phyloP scores from a whole-genome alignment of 768 basidiomycete species.

The Lentinus tigrinus region DNA sequence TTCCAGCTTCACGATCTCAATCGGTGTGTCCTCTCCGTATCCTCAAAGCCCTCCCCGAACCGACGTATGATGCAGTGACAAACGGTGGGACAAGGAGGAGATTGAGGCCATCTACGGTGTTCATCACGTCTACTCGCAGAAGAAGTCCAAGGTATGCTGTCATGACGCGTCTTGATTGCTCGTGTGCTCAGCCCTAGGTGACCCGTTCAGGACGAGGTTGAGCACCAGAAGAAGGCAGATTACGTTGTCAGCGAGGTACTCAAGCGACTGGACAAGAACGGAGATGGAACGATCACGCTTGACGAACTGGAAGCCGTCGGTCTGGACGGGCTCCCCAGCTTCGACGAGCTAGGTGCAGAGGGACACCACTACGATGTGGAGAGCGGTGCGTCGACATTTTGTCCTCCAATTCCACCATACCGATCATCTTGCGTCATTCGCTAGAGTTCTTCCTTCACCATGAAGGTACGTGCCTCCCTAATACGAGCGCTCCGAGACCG shows the following conservation, averaged over 20 bases:
- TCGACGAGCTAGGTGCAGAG: conserved; percentile 81
- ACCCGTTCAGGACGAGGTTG: conserved; percentile 58
- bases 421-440: not conserved
- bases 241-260: conserved; percentile 73
- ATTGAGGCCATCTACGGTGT: conserved; percentile 96
- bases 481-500: not conserved
- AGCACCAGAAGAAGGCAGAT: conserved; percentile 81
- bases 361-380: conserved; percentile 93
- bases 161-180: not conserved
- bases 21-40: conserved; percentile 42
- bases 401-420: not conserved
- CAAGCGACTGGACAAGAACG: conserved; percentile 65
- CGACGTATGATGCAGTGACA: not conserved
- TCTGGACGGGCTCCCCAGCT: conserved; percentile 75
- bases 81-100: conserved; percentile 76
- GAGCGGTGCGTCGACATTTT: conserved; percentile 57
- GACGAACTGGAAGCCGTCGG: conserved; percentile 76
- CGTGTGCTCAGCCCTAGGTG: not conserved
- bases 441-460: conserved; percentile 95
- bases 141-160: conserved; percentile 62
- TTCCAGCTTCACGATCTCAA: conserved; percentile 95
- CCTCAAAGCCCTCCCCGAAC: not conserved
- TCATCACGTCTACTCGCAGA: conserved; percentile 86
- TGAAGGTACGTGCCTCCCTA: conserved; percentile 59
- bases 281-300: conserved; percentile 66